Evolutionary conservation across 2,329 filamentous ascomycete species (phyloP).

Genomic region (Aspergillus fumigatiaffinis): DNA sequence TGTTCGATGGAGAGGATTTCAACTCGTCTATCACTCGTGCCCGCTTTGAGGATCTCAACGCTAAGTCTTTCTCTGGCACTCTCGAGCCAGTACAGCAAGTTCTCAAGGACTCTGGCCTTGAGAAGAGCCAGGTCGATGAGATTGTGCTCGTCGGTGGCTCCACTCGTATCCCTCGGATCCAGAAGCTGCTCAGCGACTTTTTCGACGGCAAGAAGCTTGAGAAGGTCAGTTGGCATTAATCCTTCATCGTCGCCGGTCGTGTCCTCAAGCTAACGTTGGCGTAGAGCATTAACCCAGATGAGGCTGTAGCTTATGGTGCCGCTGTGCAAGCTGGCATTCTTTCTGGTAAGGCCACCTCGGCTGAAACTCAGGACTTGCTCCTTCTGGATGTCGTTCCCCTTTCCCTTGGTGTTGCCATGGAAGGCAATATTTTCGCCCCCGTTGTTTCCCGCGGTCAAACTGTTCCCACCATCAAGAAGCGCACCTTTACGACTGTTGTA

Average conservation of each 20-base stretch:
- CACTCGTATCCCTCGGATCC: constrained; percentile 97
- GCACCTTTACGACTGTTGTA: constrained; percentile 74
- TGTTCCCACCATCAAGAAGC: constrained; percentile 77
- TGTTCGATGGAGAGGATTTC: constrained; percentile 98
- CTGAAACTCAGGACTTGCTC: constrained; percentile 89
- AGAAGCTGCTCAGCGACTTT: constrained; percentile 98
- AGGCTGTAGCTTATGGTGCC: constrained; percentile 98
- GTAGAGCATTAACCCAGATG: constrained; percentile 94
- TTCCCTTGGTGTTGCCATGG: constrained; percentile 98
- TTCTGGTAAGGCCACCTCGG: constrained; percentile 93
- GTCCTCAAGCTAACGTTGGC: background rate
- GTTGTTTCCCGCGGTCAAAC: constrained; percentile 79
- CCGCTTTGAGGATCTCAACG: constrained; percentile 97
- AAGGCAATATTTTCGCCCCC: constrained; percentile 97
- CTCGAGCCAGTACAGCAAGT: constrained; percentile 95
- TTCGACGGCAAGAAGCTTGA: constrained; percentile 99
- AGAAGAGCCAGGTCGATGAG: constrained; percentile 92
- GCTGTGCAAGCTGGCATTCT: constrained; percentile 98
- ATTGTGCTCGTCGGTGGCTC: constrained; percentile 98
- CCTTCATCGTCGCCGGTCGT: background rate
- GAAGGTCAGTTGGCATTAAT: constrained; percentile 53
- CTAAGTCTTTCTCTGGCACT: constrained; percentile 89
- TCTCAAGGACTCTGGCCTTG: constrained; percentile 82
- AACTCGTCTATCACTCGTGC: constrained; percentile 96
- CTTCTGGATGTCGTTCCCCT: constrained; percentile 95